These are phyloP conservation scores for Aegilops umbellulata DNA, from an alignment of 176 grass and related monocot species.

Conservation along the genomic window DNA sequence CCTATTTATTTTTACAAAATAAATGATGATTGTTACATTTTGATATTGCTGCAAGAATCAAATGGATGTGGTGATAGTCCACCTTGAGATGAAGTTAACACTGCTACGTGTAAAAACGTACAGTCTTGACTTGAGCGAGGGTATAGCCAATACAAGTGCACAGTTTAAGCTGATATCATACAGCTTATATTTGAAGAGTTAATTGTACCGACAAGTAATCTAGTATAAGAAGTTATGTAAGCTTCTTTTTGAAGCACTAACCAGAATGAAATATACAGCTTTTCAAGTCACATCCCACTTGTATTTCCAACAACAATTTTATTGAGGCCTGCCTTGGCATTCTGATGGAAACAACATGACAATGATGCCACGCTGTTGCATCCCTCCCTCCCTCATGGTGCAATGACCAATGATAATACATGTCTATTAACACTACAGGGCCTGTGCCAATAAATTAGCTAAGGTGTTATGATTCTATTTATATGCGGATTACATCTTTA, in stretches of 20 bases:
- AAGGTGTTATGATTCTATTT: conserved; percentile 21
- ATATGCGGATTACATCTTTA: conserved; percentile 4
- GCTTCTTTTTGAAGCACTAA: conserved; percentile 16
- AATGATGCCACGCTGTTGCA: background rate
- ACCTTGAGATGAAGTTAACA: conserved; percentile 4
- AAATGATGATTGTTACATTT: background rate
- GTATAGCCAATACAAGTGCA: background rate
- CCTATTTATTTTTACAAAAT: background rate
- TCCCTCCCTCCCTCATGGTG: background rate
- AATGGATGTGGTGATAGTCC: background rate
- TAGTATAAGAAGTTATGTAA: background rate
- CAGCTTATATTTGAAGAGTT: background rate
- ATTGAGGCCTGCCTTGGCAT: background rate
- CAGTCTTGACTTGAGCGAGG: background rate
- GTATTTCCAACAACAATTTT: conserved; percentile 7
- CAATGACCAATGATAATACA: background rate
- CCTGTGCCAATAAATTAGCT: conserved; percentile 19
- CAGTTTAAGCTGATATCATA: background rate
- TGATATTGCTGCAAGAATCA: background rate
- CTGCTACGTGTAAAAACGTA: background rate
- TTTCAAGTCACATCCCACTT: background rate
- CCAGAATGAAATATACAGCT: background rate
- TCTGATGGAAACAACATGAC: conserved; percentile 1
- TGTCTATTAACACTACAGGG: background rate
- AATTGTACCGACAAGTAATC: background rate